Evolutionary conservation across 352 stramenopile genomes (phyloP).

Genomic region (Pythium utonaiense): DNA sequence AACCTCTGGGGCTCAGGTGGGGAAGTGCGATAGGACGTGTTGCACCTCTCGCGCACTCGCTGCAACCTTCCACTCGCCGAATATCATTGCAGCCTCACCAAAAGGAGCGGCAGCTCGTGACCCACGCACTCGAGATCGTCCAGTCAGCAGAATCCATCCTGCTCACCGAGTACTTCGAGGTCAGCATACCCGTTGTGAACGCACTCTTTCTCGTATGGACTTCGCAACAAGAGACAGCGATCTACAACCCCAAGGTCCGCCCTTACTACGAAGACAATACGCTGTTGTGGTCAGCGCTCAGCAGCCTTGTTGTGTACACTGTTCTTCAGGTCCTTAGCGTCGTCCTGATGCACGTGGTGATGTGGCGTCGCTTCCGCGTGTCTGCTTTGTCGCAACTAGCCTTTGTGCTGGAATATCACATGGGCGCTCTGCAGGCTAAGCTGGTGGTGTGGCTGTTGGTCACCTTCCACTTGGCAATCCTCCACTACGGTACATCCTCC

Average conservation of each 20-base stretch:
- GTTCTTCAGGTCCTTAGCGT: conserved; percentile 1
- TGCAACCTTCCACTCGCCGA: too few relatives aligned
- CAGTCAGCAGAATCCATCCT: conserved; percentile 14
- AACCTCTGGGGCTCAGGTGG: too few relatives aligned
- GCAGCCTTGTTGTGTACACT: conserved; percentile 1
- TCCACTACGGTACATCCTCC: conserved; percentile 6
- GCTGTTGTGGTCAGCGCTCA: background rate
- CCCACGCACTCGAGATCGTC: conserved; percentile 2
- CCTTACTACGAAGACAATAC: conserved; percentile 1
- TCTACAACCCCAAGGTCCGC: conserved; percentile 11
- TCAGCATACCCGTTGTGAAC: conserved; percentile 5
- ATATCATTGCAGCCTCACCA: background rate
- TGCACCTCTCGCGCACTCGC: too few relatives aligned
- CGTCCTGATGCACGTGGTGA: conserved; percentile 12
- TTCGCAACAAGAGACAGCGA: background rate
- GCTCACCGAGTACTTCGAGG: conserved; percentile 16
- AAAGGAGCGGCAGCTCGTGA: background rate
- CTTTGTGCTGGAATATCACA: conserved; percentile 12
- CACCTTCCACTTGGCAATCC: conserved; percentile 5
- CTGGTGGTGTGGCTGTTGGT: conserved; percentile 8
- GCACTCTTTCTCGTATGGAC: conserved; percentile 1
- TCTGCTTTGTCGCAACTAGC: background rate
- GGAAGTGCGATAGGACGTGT: too few relatives aligned
- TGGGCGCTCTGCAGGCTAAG: conserved; percentile 8
- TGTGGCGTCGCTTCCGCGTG: conserved; percentile 13